Evolutionary conservation across 768 basidiomycete genomes (phyloP).

Genomic region (Podaxis mareebaensis): DNA sequence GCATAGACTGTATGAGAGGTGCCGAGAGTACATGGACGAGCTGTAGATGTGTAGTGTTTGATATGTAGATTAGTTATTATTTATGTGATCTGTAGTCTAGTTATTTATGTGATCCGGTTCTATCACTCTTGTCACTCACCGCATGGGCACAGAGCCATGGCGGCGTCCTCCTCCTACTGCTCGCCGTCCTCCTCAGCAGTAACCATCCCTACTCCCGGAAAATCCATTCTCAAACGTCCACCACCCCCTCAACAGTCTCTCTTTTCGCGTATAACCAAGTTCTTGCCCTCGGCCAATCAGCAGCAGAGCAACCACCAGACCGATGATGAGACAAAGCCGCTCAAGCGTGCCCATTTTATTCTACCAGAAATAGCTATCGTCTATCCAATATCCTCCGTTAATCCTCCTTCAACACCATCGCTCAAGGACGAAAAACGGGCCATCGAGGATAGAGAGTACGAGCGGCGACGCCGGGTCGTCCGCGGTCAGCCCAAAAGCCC

Average conservation of each 20-base stretch:
- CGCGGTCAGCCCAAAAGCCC: constrained; percentile 48
- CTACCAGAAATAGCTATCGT: constrained; percentile 82
- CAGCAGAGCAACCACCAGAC: constrained; percentile 22
- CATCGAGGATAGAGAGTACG: constrained; percentile 75
- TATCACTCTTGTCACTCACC: neutral
- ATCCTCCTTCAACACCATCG: constrained; percentile 79
- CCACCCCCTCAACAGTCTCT: constrained; percentile 68
- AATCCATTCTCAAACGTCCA: constrained; percentile 79
- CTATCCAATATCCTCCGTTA: constrained; percentile 85
- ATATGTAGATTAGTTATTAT: constrained; percentile 10
- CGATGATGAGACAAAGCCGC: constrained; percentile 54
- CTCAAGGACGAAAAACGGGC: constrained; percentile 80
- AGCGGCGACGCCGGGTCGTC: constrained; percentile 66
- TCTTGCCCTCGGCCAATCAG: constrained; percentile 61
- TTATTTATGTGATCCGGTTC: constrained; percentile 7
- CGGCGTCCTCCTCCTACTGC: constrained; percentile 33
- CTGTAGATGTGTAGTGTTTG: constrained; percentile 33
- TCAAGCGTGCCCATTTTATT: constrained; percentile 91
- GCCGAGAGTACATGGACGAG: constrained; percentile 69
- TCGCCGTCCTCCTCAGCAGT: constrained; percentile 77
- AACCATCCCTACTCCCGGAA: constrained; percentile 76
- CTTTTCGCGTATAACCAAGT: constrained; percentile 72
- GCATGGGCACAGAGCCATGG: constrained; percentile 19
- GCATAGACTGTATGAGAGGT: constrained; percentile 61
- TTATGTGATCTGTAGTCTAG: constrained; percentile 3